Percentiles rank a stretch among this genome's conserved stretches.
Evolutionary conservation across 495 filamentous ascomycete species (phyloP).

Genomic region (Cercophora sp.): DNA sequence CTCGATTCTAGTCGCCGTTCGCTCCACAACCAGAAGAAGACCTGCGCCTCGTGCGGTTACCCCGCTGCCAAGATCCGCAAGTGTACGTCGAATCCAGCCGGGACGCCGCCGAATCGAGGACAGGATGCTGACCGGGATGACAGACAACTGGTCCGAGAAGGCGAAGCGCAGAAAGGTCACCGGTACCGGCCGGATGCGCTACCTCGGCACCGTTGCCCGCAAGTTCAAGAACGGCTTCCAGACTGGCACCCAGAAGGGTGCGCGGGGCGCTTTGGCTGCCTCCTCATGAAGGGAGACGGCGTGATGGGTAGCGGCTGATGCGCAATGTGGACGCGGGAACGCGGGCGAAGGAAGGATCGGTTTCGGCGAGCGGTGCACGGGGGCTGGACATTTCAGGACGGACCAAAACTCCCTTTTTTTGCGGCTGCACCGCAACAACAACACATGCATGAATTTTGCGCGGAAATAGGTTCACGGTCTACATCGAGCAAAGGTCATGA

Average conservation of each 20-base stretch:
- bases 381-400: constrained; percentile 27
- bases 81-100: constrained; percentile 67
- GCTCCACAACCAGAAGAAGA: constrained; percentile 99
- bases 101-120: neutral
- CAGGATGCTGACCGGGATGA: constrained; percentile 18
- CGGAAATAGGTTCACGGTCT: constrained; percentile 29
- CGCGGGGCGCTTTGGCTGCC: constrained; percentile 55
- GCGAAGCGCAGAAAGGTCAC: constrained; percentile 99
- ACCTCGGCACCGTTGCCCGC: constrained; percentile 84
- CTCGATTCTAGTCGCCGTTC: constrained; percentile 72
- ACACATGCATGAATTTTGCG: constrained; percentile 30
- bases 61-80: constrained; percentile 93
- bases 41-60: constrained; percentile 96
- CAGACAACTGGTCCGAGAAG: constrained; percentile 99
- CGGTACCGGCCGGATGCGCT: constrained; percentile 87
- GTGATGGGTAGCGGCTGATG: constrained; percentile 25
- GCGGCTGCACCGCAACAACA: constrained; percentile 21
- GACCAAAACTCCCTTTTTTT: constrained; percentile 24
- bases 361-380: constrained; percentile 33
- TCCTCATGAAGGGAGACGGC: constrained; percentile 16
- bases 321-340: constrained; percentile 9
- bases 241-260: constrained; percentile 79
- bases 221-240: constrained; percentile 96
- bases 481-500: constrained; percentile 30
- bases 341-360: constrained; percentile 23